Evolutionary conservation across 805 yeast genomes (phyloP), one percentile per base, ranked within the genome.

Genomic region (Brettanomyces anomalus): DNA sequence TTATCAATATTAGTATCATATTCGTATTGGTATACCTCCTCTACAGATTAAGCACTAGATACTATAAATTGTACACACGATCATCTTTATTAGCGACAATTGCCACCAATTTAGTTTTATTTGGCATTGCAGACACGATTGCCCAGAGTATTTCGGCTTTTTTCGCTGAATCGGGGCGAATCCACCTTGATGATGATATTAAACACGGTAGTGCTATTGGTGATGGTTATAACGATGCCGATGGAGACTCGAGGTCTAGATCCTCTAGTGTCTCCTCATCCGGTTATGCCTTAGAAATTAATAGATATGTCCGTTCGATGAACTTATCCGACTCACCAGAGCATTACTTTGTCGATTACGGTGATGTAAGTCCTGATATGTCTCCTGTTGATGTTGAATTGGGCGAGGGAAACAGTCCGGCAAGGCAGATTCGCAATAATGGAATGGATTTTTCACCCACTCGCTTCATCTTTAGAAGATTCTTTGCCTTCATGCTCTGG

Each of bases 101-200:
- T 45, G 75, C 80, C 19, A 81, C 96, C 1, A 90, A 90, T 55
- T 63, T 85, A 24, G 78, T 89, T 4, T 66, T 90, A 4, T 85
- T 79, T 58, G 96, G 96, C 0, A 78, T 87, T n/a, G 88, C 97
- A 0, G 97, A 90, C 58, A 77, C 89, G 0, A 57, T 89, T 48
- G 97, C 97, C 0, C 97, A 90, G 60, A 72, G 83, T 3, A 67
- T 87, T 4, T 55, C 75, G 3, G 58, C 64, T 1, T 56, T 50
- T 37, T 43, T 45, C 20, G 47, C 49, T 33, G 41, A 43, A 7
- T 24, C 28, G 6, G 10, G 28, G 10, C 34, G 34, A 14, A n/a
- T 16, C 34, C 15, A 32, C 13, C 34, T n/a, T n/a, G 15, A n/a
- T 14, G 18, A 32, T 32, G n/a, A 7, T 14, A 32, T 32, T 32